phyloP scores from a whole-genome alignment of 139 green algal genomes.

The Raphidocelis subcapitata region DNA sequence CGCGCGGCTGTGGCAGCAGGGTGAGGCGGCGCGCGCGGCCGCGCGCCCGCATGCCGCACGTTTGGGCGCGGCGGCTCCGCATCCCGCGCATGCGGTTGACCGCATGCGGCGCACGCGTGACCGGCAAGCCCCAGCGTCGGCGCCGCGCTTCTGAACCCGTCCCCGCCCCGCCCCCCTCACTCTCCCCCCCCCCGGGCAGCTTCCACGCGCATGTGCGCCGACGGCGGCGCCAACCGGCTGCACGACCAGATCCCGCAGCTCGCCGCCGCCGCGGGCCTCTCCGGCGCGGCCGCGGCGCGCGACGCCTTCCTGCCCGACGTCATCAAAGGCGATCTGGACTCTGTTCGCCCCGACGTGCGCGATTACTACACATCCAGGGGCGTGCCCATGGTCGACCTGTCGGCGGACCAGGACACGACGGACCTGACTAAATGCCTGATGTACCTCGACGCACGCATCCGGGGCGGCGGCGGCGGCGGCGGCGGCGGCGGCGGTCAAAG shows the following conservation, averaged over 20 bases:
- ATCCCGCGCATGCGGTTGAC: not conserved
- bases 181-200: conserved; percentile 38
- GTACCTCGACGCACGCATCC: conserved; percentile 33
- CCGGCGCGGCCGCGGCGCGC: conserved; percentile 15
- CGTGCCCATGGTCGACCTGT: conserved; percentile 66
- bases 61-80: not conserved
- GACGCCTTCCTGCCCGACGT: conserved; percentile 12
- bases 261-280: conserved; percentile 20
- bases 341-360: conserved; percentile 42
- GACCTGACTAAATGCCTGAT: conserved; percentile 86
- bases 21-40: conserved; percentile 3
- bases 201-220: conserved; percentile 74
- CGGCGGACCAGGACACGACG: conserved; percentile 85
- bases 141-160: not conserved
- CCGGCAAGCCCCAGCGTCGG: not conserved
- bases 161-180: not conserved
- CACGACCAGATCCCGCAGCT: conserved; percentile 70
- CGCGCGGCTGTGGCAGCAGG: conserved; percentile 32
- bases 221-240: conserved; percentile 91
- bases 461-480: not conserved
- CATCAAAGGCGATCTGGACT: conserved; percentile 87
- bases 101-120: not conserved
- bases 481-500: too few species aligned
- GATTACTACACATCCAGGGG: conserved; percentile 39
- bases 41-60: not conserved